phyloP scores from a whole-genome alignment of 805 yeast species.

The Spathaspora girioi region DNA sequence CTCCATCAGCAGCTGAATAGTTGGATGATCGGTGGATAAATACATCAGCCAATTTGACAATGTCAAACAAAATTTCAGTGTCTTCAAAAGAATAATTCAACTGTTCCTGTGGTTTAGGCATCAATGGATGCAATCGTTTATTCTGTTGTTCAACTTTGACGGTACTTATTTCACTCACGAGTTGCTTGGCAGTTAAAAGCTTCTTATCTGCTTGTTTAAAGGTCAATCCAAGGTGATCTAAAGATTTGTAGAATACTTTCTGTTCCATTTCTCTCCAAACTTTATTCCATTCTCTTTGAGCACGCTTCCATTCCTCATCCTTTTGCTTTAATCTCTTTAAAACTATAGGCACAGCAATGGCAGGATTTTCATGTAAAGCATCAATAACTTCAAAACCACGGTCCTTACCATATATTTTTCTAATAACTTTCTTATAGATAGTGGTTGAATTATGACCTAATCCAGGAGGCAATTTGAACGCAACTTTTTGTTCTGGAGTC shows the following conservation, averaged over 20 bases:
- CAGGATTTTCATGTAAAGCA: constrained; percentile 93
- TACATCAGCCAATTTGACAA: constrained; percentile 60
- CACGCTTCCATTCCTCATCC: constrained; percentile 98
- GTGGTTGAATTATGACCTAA: constrained; percentile 88
- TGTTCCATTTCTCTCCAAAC: constrained; percentile 99
- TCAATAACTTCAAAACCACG: constrained; percentile 95
- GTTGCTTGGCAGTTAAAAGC: constrained; percentile 80
- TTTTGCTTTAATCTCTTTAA: constrained; percentile 91
- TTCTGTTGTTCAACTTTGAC: constrained; percentile 88
- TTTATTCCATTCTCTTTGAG: constrained; percentile 98
- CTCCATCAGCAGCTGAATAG: constrained; percentile 79
- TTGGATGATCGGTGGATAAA: constrained; percentile 67
- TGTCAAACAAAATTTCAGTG: constrained; percentile 66
- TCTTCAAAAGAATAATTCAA: constrained; percentile 65
- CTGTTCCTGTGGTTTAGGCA: constrained; percentile 80
- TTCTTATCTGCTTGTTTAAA: constrained; percentile 97
- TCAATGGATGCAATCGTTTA: constrained; percentile 78
- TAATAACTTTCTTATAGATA: constrained; percentile 87
- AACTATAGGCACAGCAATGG: constrained; percentile 91
- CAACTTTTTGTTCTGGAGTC: constrained; percentile 84
- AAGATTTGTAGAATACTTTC: constrained; percentile 85
- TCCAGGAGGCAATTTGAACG: constrained; percentile 86
- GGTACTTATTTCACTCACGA: constrained; percentile 88
- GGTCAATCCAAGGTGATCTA: constrained; percentile 93
- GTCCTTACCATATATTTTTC: constrained; percentile 90